A percentile compares a stretch with the other conserved stretches of the same genome.
Evolutionary conservation across 371 early-diverging fungal species (phyloP).

Genomic region (Mortierella sp.): DNA sequence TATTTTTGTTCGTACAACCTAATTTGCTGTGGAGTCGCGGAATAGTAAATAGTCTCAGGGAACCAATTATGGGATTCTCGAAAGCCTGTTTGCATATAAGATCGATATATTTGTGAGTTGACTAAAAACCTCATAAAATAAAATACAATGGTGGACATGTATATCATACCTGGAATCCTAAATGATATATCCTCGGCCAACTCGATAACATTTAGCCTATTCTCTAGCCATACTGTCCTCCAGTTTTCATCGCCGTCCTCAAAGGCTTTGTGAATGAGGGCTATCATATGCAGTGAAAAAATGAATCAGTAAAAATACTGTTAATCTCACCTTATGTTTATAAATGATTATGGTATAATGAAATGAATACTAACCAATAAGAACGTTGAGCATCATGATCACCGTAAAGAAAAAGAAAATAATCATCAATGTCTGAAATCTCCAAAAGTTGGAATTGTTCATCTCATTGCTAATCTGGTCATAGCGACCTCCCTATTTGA

Average conservation of each 20-base stretch:
- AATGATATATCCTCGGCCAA: slow-evolving; percentile 31
- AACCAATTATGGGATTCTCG: slow-evolving; percentile 5
- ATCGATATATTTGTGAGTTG: background rate
- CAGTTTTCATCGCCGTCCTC: slow-evolving; percentile 27
- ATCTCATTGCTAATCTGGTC: slow-evolving; percentile 15
- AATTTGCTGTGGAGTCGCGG: slow-evolving; percentile 11
- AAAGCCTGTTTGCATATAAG: background rate
- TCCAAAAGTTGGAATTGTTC: slow-evolving; percentile 6
- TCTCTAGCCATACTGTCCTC: slow-evolving; percentile 29
- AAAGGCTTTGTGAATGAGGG: slow-evolving; percentile 29
- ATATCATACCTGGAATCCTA: slow-evolving; percentile 7
- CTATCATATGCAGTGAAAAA: slow-evolving; percentile 3
- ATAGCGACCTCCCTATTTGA: slow-evolving; percentile 23
- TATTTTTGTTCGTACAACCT: background rate
- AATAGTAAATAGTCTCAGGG: slow-evolving; percentile 9
- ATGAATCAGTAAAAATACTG: background rate
- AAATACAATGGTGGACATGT: background rate
- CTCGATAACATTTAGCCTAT: slow-evolving; percentile 22
- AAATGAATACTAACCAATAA: slow-evolving; percentile 22
- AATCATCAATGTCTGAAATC: slow-evolving; percentile 30
- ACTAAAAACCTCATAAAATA: background rate
- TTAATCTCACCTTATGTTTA: too few species aligned
- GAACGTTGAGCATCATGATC: slow-evolving; percentile 36
- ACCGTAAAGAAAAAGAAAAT: slow-evolving; percentile 33
- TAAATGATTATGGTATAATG: background rate